Base-by-base conservation (phyloP, 2,329 filamentous ascomycete species). In the Alternaria dauci region DNA sequence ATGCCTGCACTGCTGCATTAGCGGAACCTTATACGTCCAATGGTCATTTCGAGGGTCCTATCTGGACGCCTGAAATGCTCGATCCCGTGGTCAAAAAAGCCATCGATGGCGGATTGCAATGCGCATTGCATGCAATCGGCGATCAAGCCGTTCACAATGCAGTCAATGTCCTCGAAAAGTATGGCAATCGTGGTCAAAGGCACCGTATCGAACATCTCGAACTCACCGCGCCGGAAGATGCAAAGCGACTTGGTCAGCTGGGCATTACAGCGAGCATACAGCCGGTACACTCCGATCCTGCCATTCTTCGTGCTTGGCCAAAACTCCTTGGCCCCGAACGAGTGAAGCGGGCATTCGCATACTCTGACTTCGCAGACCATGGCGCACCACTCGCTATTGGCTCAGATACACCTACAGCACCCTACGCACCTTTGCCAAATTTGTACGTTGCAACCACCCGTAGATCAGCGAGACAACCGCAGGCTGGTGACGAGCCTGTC, bases 191-290 rank as follows among this genome's bases (percentile, higher is more conserved):
- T 0, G 80, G 79, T 0, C 81, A 83, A 8, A 82, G 88, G 2
- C 88, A 88, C 52, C 82, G 88, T 16, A 87, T 90, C 65, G 88
- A 90, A 75, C 88, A 90, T 69, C 78, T 90, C 4, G 88, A 90
- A 71, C 80, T 90, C 30, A 81, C 87, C 0, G 82, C 81, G 0
- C 79, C 81, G 0, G 79, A 81, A 57, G 88, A 90, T 66, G 88
- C 86, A 1, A 78, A 70, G 2, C 79, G 87, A 1, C 81, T 90
- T 0, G 88, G 87, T 6, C 70, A 78, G 25, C 77, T 88, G 4
- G 86, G 87, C 50, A 88, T 90, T 75, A 97, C 93, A 57, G 94
- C 96, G 61, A 91, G 91, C 58, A 96, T 97, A 66, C 92, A 97
- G 81, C 95, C 93, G 23, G 96, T 96, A 81, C 96, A 93, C 78